A percentile compares a stretch with the other conserved stretches of the same genome.
Evolutionary conservation across 106 monocot genomes (phyloP).

Genomic region (Allium fistulosum): DNA sequence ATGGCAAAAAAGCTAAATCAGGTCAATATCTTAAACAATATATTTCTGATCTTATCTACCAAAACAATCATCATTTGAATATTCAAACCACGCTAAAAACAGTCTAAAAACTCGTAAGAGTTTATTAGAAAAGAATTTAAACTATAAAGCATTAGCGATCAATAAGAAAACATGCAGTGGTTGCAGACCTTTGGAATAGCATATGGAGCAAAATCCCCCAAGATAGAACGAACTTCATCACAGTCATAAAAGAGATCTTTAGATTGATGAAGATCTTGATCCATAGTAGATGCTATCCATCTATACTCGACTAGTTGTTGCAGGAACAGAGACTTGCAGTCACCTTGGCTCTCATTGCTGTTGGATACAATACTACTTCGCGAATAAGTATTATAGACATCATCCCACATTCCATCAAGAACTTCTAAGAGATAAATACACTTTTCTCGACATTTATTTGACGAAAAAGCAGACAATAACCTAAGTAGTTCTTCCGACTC

Average conservation of each 20-base stretch:
- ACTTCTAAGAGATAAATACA: conserved; percentile 87
- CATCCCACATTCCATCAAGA: conserved; percentile 94
- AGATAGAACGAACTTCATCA: conserved; percentile 57
- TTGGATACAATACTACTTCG: conserved; percentile 13
- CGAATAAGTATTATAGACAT: conserved; percentile 38
- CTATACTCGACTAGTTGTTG: conserved; percentile 37
- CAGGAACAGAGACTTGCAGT: conserved; percentile 52
- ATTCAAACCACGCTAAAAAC: too few relatives aligned
- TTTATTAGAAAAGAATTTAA: too few relatives aligned
- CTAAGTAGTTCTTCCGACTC: conserved; percentile 75
- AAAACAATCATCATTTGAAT: too few relatives aligned
- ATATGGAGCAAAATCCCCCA: conserved; percentile 71
- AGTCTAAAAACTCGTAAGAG: too few relatives aligned
- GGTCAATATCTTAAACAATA: too few relatives aligned
- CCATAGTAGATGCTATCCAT: conserved; percentile 74
- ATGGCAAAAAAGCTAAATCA: too few relatives aligned
- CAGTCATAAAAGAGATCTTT: conserved; percentile 73
- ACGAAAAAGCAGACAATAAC: conserved; percentile 63
- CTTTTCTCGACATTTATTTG: conserved; percentile 37
- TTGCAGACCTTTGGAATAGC: conserved; percentile 74
- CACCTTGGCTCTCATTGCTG: conserved; percentile 13
- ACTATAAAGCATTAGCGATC: too few relatives aligned
- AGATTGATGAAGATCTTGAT: conserved; percentile 60
- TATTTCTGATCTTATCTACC: too few relatives aligned
- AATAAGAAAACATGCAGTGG: too few relatives aligned